Base-by-base conservation (phyloP, 1,284 basidiomycete species). In the Singerocomus rubriflavus region DNA sequence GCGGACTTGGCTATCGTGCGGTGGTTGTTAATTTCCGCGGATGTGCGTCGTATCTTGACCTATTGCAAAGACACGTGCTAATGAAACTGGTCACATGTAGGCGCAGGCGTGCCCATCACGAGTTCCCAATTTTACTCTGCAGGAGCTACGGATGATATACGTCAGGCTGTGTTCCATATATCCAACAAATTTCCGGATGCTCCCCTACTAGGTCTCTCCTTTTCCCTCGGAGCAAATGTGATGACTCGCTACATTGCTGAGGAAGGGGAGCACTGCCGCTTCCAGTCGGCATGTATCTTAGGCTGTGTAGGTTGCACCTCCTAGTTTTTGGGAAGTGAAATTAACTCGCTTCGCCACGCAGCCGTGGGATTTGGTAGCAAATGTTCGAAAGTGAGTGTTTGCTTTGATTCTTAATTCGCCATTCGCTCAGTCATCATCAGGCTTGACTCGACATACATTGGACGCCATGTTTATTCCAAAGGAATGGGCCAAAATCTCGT, bases 151-250 rank as follows among this genome's bases (percentile, higher is more conserved):
- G 85, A 91, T 56, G 95, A 98, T 71, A 74, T 95, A 32, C 84
- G 92, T 40, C 84, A 84, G 48, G 89, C 92, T 1, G 69, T 95
- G 39, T 78, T 89, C 63, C 89, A 90, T 70, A 80, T 98, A 46
- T 77, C 84, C 6, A 70, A 81, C 52, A 71, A 74, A 52, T 95
- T 87, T 61, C 94, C 97, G 3, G 71, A 79, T 21, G 91, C 94
- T 0, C 88, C 87, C 7, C 73, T 98, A 35, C 73, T 95, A 31
- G 96, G 91, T 11, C 72, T 97, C 27, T 93, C 93, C 6, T 99
- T 98, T 73, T 97, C 93, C 4, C 81, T 99, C 41, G 97, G 96
- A 45, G 92, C 94, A 34, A 92, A 93, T 62, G 87, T 98, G 37
- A 72, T 99, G 55, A 88, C 91, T n/a, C 82, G 92, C 55, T 98